Conservation (phyloP, 2,329 filamentous ascomycete genomes). For the Teratosphaeria destructans region DNA sequence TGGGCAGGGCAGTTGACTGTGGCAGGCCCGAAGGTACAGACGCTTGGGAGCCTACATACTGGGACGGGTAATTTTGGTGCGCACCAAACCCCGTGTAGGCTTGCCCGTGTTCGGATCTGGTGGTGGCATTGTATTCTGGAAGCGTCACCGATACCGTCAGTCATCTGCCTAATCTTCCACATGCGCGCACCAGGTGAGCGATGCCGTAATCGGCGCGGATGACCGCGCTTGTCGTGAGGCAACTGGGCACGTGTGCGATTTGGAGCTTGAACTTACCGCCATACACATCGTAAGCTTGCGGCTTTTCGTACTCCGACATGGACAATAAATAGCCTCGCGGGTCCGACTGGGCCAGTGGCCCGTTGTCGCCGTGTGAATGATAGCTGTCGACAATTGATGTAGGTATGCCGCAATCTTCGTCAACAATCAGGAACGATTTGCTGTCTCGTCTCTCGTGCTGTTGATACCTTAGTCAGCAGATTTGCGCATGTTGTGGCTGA, state of each 20-base stretch:
- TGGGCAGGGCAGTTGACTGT: constrained; percentile 33
- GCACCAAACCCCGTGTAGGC: constrained; percentile 36
- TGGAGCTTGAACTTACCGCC: constrained; percentile 48
- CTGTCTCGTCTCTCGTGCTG: constrained; percentile 16
- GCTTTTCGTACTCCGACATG: constrained; percentile 76
- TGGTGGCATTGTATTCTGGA: constrained; percentile 47
- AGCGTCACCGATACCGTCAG: constrained; percentile 35
- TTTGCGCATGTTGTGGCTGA: constrained; percentile 8
- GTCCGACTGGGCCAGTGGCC: constrained; percentile 42
- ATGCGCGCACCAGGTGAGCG: constrained; percentile 11
- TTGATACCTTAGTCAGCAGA: constrained; percentile 10
- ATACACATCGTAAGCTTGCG: constrained; percentile 62
- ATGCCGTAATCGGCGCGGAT: constrained; percentile 3
- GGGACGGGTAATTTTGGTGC: constrained; percentile 39
- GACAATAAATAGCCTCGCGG: constrained; percentile 43
- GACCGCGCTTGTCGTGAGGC: constrained; percentile 5
- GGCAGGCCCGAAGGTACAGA: constrained; percentile 40
- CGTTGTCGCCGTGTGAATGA: constrained; percentile 34
- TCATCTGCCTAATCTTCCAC: constrained; percentile 29
- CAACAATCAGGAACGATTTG: constrained; percentile 23
- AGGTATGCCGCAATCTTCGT: constrained; percentile 26
- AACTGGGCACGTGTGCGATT: constrained; percentile 5
- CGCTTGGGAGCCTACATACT: constrained; percentile 40
- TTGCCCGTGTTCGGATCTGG: constrained; percentile 49
- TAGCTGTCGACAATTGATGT: constrained; percentile 21